phyloP scores from a whole-genome alignment of 352 stramenopile species.

The Phytophthora podocarpi region DNA sequence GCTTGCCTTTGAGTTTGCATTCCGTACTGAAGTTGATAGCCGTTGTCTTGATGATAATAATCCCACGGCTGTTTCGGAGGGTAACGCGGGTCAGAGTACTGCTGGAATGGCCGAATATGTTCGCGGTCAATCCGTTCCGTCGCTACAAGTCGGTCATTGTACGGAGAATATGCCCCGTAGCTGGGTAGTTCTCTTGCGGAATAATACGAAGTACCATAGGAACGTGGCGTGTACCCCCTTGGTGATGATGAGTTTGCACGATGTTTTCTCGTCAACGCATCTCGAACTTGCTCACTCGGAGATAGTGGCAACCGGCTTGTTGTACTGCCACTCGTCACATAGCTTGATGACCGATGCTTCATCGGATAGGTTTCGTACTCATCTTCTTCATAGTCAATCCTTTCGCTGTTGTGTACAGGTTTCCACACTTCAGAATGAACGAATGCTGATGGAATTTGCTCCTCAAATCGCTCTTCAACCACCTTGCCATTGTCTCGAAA shows the following conservation, averaged over 20 bases:
- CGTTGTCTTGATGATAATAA: slow-evolving; percentile 13
- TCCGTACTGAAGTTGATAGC: slow-evolving; percentile 16
- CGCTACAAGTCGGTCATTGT: slow-evolving; percentile 30
- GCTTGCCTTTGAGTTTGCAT: slow-evolving; percentile 10
- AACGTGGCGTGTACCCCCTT: background rate
- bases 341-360: slow-evolving; percentile 20
- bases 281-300: slow-evolving; percentile 59
- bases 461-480: slow-evolving; percentile 21
- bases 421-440: slow-evolving; percentile 21
- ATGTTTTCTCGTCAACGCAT: slow-evolving; percentile 50
- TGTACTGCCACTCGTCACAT: slow-evolving; percentile 9
- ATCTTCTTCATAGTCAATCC: slow-evolving; percentile 5
- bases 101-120: slow-evolving; percentile 12
- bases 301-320: slow-evolving; percentile 43
- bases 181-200: slow-evolving; percentile 41
- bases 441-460: slow-evolving; percentile 23
- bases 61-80: slow-evolving; percentile 10
- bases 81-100: slow-evolving; percentile 20
- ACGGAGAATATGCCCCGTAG: slow-evolving; percentile 19
- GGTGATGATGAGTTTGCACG: slow-evolving; percentile 29
- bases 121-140: slow-evolving; percentile 50
- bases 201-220: slow-evolving; percentile 25
- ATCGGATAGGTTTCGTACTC: slow-evolving; percentile 15
- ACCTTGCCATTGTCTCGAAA: slow-evolving; percentile 22
- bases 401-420: background rate